phyloP scores from a whole-genome alignment of 2,329 filamentous ascomycete genomes.

The Penicillium sp. region DNA sequence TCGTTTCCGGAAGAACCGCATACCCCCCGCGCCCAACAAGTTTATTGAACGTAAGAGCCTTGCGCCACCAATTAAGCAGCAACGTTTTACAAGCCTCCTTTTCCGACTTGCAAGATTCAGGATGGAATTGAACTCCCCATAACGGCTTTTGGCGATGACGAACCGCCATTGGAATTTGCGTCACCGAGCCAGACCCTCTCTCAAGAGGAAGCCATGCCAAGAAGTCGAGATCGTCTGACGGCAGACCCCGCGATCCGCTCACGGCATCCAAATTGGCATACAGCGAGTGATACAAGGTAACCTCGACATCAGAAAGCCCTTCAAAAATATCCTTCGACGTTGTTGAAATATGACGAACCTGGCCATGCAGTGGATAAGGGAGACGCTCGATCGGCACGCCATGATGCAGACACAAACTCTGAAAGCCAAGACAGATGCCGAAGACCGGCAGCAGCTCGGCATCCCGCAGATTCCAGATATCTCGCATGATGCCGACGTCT shows the following conservation, averaged over 20 bases:
- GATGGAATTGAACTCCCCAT: conserved; percentile 90
- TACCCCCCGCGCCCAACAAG: conserved; percentile 33
- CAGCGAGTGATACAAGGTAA: conserved; percentile 78
- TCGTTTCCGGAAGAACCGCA: conserved; percentile 26
- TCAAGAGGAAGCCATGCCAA: conserved; percentile 65
- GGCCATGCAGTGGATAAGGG: conserved; percentile 78
- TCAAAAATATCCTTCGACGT: conserved; percentile 68
- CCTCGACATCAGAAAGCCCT: conserved; percentile 64
- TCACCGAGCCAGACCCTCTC: conserved; percentile 45
- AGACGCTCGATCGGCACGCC: conserved; percentile 71
- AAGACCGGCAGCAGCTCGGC: conserved; percentile 73
- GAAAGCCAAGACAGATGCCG: conserved; percentile 88
- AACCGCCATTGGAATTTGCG: conserved; percentile 74
- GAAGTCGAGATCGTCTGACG: conserved; percentile 51
- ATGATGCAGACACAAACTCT: conserved; percentile 74
- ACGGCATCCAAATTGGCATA: conserved; percentile 53
- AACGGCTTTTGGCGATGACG: conserved; percentile 73
- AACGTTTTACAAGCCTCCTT: conserved; percentile 64
- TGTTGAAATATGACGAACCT: conserved; percentile 73
- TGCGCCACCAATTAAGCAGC: conserved; percentile 76
- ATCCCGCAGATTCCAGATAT: conserved; percentile 72
- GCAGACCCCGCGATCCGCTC: conserved; percentile 11
- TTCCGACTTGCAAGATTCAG: conserved; percentile 82
- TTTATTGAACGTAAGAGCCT: conserved; percentile 67
- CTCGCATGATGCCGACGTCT: conserved; percentile 83